Conservation (phyloP, 75 land plant genomes). For the Sequoiadendron giganteum region DNA sequence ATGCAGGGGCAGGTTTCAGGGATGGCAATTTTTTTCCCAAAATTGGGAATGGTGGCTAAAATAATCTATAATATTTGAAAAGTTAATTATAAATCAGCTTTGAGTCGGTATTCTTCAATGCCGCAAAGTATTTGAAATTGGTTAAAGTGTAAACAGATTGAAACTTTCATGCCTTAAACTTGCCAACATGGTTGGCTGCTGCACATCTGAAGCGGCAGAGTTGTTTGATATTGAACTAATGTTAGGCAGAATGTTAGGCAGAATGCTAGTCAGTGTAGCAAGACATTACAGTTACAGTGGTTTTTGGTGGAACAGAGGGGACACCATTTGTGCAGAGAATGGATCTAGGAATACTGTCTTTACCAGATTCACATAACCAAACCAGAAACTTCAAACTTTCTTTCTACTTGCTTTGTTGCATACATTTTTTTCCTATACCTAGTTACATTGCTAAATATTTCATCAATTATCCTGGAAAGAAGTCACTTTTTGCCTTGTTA, state of each 20-base stretch:
- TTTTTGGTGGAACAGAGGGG: neutral
- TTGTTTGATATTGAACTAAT: neutral
- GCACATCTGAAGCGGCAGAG: neutral
- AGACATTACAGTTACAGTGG: neutral
- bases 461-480: neutral
- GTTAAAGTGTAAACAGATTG: neutral
- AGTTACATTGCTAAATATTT: neutral
- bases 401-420: neutral
- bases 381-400: neutral
- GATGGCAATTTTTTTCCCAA: too few relatives aligned
- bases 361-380: neutral
- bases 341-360: neutral
- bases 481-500: neutral
- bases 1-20: too few relatives aligned
- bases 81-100: neutral
- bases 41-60: too few relatives aligned
- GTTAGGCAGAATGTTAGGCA: neutral
- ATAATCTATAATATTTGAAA: too few relatives aligned
- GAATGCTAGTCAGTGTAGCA: neutral
- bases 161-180: neutral
- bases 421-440: neutral
- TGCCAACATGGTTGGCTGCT: neutral
- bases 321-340: neutral
- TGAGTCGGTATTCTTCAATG: neutral
- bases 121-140: neutral